Conservation (phyloP, 2,329 filamentous ascomycete genomes). For the Didymosphaeria variabile region DNA sequence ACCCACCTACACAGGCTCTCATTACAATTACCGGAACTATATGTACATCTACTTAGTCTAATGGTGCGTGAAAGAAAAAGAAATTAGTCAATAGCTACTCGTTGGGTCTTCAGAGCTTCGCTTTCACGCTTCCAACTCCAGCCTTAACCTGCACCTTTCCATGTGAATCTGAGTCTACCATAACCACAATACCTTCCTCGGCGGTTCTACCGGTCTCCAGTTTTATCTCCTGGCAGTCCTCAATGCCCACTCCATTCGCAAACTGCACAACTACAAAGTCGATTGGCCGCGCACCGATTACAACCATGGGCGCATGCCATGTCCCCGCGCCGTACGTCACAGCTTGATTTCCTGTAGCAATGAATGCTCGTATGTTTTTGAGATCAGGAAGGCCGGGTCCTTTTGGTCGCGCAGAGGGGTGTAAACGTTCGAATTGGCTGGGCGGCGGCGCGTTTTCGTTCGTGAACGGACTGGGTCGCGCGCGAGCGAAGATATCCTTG, state of each 20-base stretch:
- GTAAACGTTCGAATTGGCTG: conserved; percentile 36
- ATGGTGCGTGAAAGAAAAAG: too few relatives aligned
- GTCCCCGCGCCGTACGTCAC: conserved; percentile 92
- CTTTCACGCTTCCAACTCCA: conserved; percentile 42
- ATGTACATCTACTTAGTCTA: too few relatives aligned
- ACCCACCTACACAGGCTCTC: not conserved
- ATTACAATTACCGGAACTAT: too few relatives aligned
- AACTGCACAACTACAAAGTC: conserved; percentile 89
- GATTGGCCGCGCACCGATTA: conserved; percentile 73
- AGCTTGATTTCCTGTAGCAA: conserved; percentile 79
- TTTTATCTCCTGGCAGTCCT: conserved; percentile 87
- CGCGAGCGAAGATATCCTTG: conserved; percentile 53
- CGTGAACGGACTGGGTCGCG: conserved; percentile 58
- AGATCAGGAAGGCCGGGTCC: conserved; percentile 76
- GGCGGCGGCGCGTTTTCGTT: conserved; percentile 57
- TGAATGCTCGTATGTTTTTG: conserved; percentile 74
- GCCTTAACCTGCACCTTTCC: conserved; percentile 48
- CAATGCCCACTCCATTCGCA: conserved; percentile 79
- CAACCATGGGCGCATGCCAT: conserved; percentile 97
- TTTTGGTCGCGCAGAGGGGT: conserved; percentile 51
- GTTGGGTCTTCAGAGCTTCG: conserved; percentile 32
- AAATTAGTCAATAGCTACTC: too few relatives aligned
- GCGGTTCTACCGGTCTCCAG: conserved; percentile 44
- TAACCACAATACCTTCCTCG: conserved; percentile 46
- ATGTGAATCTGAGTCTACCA: conserved; percentile 42